Conservation (phyloP, 2,329 filamentous ascomycete genomes). For the Aureobasidium sp. region DNA sequence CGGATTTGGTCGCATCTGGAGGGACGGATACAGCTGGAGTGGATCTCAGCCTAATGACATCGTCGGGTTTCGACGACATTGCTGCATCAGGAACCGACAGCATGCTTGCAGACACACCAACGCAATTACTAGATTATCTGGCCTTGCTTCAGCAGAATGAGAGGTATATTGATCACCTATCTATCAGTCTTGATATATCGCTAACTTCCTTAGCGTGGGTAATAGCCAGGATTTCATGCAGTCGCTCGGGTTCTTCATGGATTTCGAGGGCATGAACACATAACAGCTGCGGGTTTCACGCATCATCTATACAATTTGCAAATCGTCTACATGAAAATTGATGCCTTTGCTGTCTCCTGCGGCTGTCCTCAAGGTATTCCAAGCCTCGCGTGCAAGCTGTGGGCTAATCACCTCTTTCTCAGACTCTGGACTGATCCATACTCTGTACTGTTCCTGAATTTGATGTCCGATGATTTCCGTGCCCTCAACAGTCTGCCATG, state of each 20-base stretch:
- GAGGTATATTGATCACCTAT: not conserved
- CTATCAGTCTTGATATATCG: not conserved
- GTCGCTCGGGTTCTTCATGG: slow-evolving; percentile 1
- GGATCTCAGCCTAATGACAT: not conserved
- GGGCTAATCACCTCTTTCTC: not conserved
- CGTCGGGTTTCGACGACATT: not conserved
- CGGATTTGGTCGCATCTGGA: not conserved
- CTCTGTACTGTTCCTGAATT: slow-evolving; percentile 34
- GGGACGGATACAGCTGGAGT: not conserved
- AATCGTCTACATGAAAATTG: slow-evolving; percentile 1
- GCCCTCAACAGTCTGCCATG: slow-evolving; percentile 36
- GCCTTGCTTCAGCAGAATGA: not conserved
- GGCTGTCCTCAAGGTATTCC: not conserved
- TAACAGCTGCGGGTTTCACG: not conserved
- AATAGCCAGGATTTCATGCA: not conserved
- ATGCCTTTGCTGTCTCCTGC: slow-evolving; percentile 1
- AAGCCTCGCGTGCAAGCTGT: not conserved
- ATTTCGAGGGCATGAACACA: not conserved
- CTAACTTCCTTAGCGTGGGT: not conserved
- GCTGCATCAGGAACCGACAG: not conserved
- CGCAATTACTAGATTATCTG: not conserved
- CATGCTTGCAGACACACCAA: not conserved
- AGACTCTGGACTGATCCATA: slow-evolving; percentile 26
- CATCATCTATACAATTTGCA: not conserved
- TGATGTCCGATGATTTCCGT: slow-evolving; percentile 38